Evolutionary conservation across 2,329 filamentous ascomycete species (phyloP), one percentile per base, ranked within the genome.

Genomic region (Fusarium armeniacum): DNA sequence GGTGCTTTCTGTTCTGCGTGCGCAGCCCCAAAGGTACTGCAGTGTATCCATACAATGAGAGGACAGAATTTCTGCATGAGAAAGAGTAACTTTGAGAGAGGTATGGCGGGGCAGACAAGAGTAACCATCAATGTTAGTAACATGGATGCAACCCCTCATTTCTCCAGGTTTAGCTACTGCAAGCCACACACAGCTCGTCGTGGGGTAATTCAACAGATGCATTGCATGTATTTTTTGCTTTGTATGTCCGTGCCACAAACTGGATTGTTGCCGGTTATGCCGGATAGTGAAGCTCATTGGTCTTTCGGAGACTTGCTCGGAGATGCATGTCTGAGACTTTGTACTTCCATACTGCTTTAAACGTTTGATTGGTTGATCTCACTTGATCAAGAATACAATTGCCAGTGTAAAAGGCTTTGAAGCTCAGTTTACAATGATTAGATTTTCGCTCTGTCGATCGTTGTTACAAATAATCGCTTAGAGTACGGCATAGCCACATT

Each of bases 121-220:
- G 47, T 68, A 61, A 50, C 55, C 61, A 58, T 66, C 51, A 65
- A 50, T 46, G 47, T 50, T 44, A 43, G 38, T 50, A 35, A 43
- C 26, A 52, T 41, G 57, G 38, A 44, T 58, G 51, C 61, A 65
- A 66, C 73, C 71, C 73, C 73, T 75, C 73, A 67, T 75, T 74
- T 74, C 73, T 69, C 71, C 73, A 62, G 69, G 60, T 44, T 55
- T 36, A 66, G 59, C 73, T 74, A 73, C 71, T 73, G 71, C 73
- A 75, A 75, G 73, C 73, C 71, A 75, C 65, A 50, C 22, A 26
- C 10, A 43, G 57, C 52, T 58, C 57, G 66, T 45, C 57, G 62
- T 65, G 64, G 62, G 60, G 68, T 61, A 63, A 33, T 40, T 30
- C 28, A 61, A n/a, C n/a, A 50, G 41, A 47, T 47, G 43, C 55